phyloP scores from a whole-genome alignment of 768 basidiomycete genomes.

The Amanita jacksonii region DNA sequence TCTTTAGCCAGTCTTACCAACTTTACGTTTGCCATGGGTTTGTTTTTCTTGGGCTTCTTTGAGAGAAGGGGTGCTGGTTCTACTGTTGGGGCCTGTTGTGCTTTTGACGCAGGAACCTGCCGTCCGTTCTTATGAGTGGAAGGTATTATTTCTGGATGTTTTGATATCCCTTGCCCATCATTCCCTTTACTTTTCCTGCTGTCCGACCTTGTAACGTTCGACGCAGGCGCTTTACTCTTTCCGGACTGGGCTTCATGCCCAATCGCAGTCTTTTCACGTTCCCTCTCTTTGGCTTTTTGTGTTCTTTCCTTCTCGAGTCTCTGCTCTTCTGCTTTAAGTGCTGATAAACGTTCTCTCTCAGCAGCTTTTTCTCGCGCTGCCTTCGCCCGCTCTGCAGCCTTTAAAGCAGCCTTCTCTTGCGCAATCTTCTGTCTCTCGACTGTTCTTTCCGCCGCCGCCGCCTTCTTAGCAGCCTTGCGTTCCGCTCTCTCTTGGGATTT shows the following conservation, averaged over 20 bases:
- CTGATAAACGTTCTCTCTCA: conserved; percentile 40
- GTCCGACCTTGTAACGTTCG: conserved; percentile 24
- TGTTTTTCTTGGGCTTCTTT: conserved; percentile 79
- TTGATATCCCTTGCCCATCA: conserved; percentile 16
- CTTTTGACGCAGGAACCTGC: conserved; percentile 12
- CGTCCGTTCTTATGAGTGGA: conserved; percentile 11
- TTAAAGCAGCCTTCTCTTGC: conserved; percentile 49
- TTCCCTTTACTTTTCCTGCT: conserved; percentile 15
- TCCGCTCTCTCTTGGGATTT: conserved; percentile 36
- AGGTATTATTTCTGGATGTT: conserved; percentile 6
- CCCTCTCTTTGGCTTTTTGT: conserved; percentile 24
- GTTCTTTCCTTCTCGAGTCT: conserved; percentile 14
- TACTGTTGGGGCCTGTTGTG: conserved; percentile 6
- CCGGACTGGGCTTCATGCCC: conserved; percentile 18
- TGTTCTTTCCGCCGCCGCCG: conserved; percentile 50
- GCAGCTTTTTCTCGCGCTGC: conserved; percentile 42
- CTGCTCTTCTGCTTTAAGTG: conserved; percentile 29
- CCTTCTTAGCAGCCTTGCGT: conserved; percentile 58
- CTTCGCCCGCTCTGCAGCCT: conserved; percentile 45
- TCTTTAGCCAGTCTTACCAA: conserved; percentile 50
- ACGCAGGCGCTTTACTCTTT: conserved; percentile 10
- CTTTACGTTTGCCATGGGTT: conserved; percentile 50
- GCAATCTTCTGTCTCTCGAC: conserved; percentile 47
- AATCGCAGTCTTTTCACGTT: conserved; percentile 30
- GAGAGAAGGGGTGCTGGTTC: conserved; percentile 68